Conservation (phyloP, 2,329 filamentous ascomycete genomes). For the Talaromyces verruculosus region DNA sequence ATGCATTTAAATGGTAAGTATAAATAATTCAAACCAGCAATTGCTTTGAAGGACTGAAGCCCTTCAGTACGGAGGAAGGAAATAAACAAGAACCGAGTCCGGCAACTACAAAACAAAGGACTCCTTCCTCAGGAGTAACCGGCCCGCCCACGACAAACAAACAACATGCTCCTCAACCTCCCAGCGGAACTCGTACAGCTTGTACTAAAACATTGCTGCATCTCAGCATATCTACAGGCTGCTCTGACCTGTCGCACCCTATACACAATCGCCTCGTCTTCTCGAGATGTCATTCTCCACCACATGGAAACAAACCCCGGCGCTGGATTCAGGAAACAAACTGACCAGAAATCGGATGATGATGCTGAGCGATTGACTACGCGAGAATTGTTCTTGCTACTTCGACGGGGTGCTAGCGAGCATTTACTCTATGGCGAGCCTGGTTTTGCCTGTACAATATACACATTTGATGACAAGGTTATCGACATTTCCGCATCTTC, state of each 20-base stretch:
- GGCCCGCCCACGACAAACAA: not conserved
- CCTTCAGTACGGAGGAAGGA: not conserved
- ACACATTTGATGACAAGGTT: constrained; percentile 28
- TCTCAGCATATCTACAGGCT: constrained; percentile 40
- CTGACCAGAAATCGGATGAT: not conserved
- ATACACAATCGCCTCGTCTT: constrained; percentile 36
- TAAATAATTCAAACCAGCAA: not conserved
- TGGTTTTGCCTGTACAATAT: constrained; percentile 33
- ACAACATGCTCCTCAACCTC: constrained; percentile 36
- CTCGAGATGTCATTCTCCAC: constrained; percentile 37
- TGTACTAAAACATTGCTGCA: constrained; percentile 36
- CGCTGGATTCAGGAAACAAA: constrained; percentile 13
- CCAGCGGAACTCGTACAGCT: constrained; percentile 43
- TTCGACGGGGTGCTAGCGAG: constrained; percentile 33
- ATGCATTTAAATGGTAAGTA: not conserved
- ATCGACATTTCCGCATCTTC: constrained; percentile 39
- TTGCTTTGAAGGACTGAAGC: not conserved
- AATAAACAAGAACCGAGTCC: not conserved
- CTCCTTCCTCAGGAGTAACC: not conserved
- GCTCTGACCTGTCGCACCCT: constrained; percentile 39
- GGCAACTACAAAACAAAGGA: not conserved
- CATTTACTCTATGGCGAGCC: constrained; percentile 40
- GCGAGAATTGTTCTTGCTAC: constrained; percentile 33
- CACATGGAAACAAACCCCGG: constrained; percentile 41
- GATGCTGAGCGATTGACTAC: constrained; percentile 24